Evolutionary conservation across 2,329 filamentous ascomycete genomes (phyloP), one percentile per base, ranked within the genome.

Genomic region (Teratosphaeria viscida): DNA sequence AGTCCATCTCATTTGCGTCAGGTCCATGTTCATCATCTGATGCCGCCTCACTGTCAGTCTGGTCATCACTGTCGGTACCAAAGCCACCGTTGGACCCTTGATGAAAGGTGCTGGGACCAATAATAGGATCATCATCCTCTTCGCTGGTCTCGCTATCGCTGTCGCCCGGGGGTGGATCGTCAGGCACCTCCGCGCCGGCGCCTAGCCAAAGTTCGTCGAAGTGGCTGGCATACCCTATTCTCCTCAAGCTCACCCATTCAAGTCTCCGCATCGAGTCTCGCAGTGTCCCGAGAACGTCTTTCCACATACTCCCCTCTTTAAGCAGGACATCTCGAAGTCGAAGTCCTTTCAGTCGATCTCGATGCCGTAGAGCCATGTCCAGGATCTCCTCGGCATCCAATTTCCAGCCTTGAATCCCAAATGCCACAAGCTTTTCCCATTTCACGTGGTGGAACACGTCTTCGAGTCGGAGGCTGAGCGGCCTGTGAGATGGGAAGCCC

Each of bases 361-460:
- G 74, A 66, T 88, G 84, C 47, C 83, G 78, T 34, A 77, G 74
- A 2, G 81, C 77, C 5, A 88, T 72, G 0, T 72, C 73, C 54
- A 85, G 81, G 56, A 88, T 82, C 66, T 88, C 85, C 1, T 81
- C 76, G 1, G 81, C 79, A 54, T 81, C 74, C 3, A 88, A 72
- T 52, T 79, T 78, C 85, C 85, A 88, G 14, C 82, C 80, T 63
- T 86, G 83, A 26, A 88, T 80, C 1, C 85, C 85, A 59, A 88
- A 81, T 1, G 84, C 83, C 37, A 82, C 77, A 5, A 88, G 74
- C 37, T 81, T 81, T 14, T 81, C 78, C 83, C 84, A 87, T 52
- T 77, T 77, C 7, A 85, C 77, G 59, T 81, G 74, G 66, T 87
- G 84, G 67, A 88, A 87, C 27, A 88, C 76, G 5, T 80, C 77